Conservation (phyloP, 352 stramenopile species). For the Globisporangium radiosum region DNA sequence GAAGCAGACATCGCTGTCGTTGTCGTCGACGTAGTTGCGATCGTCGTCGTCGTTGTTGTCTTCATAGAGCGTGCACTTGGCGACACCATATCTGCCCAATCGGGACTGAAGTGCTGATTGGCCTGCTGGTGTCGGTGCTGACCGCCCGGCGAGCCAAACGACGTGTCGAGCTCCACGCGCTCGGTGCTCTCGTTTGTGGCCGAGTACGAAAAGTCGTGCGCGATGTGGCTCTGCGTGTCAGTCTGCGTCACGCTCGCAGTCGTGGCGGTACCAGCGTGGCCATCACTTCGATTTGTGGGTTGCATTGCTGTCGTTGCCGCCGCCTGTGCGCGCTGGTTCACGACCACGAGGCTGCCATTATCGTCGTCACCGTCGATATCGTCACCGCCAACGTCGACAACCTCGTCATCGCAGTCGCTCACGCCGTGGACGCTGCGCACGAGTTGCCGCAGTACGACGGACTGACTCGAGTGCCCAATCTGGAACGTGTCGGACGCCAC, state of each 20-base stretch:
- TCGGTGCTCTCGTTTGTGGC: slow-evolving; percentile 1
- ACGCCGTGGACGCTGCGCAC: slow-evolving; percentile 48
- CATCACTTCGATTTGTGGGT: neutral
- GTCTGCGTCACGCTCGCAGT: neutral
- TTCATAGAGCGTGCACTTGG: neutral
- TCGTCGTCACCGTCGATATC: neutral
- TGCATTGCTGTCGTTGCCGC: neutral
- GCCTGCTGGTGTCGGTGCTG: neutral
- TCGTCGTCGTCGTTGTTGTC: neutral
- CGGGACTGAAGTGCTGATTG: slow-evolving; percentile 9
- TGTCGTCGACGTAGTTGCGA: neutral
- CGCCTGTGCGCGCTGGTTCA: neutral
- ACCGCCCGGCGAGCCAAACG: neutral
- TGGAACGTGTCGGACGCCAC: slow-evolving; percentile 17
- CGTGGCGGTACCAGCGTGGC: neutral
- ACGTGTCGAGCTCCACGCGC: slow-evolving; percentile 6
- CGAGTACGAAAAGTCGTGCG: slow-evolving; percentile 9
- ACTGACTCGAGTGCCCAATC: slow-evolving; percentile 38
- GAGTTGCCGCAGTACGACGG: slow-evolving; percentile 34
- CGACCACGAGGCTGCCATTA: neutral
- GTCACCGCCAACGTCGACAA: slow-evolving; percentile 2
- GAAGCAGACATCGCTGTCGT: too few relatives aligned
- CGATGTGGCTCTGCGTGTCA: neutral
- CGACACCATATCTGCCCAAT: slow-evolving; percentile 7
- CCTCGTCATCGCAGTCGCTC: slow-evolving; percentile 19